Conservation (phyloP, 345 rosid genomes). For the Gossypium herbaceum region DNA sequence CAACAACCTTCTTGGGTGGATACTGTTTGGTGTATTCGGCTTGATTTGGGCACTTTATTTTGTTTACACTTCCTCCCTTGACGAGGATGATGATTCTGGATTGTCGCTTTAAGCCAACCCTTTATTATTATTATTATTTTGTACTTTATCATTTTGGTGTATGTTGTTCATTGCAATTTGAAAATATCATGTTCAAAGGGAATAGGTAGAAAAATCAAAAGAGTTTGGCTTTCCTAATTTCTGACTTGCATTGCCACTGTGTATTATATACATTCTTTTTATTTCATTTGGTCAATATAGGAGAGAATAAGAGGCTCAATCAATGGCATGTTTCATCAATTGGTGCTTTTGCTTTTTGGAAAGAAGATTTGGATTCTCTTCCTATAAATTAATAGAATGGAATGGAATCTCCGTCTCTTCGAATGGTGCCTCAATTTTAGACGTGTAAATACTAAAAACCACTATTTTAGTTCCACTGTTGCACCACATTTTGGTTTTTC, state of each 20-base stretch:
- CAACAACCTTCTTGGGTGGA: constrained; percentile 95
- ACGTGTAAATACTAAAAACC: too few species aligned
- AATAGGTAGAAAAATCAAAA: not conserved
- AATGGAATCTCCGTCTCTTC: not conserved
- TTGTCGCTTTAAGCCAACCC: constrained; percentile 55
- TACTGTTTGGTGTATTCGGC: constrained; percentile 76
- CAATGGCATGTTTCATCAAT: not conserved
- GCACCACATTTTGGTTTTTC: not conserved
- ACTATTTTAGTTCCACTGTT: too few species aligned
- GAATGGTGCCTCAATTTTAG: too few species aligned
- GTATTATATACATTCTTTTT: too few species aligned
- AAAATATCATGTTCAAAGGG: not conserved
- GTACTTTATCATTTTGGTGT: not conserved
- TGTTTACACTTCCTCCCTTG: constrained; percentile 62
- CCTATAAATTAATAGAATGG: not conserved
- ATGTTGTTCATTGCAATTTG: not conserved
- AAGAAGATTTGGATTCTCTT: not conserved
- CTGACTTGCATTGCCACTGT: too few species aligned
- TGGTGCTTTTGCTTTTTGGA: not conserved
- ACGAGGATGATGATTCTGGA: constrained; percentile 88
- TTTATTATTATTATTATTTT: not conserved
- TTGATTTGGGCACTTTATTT: constrained; percentile 79
- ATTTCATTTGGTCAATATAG: too few species aligned
- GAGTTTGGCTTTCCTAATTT: constrained; percentile 1
- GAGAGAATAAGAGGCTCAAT: too few species aligned